These are phyloP conservation scores for Fraxinus americana DNA, from an alignment of 257 asterid species.

Conservation along the genomic window DNA sequence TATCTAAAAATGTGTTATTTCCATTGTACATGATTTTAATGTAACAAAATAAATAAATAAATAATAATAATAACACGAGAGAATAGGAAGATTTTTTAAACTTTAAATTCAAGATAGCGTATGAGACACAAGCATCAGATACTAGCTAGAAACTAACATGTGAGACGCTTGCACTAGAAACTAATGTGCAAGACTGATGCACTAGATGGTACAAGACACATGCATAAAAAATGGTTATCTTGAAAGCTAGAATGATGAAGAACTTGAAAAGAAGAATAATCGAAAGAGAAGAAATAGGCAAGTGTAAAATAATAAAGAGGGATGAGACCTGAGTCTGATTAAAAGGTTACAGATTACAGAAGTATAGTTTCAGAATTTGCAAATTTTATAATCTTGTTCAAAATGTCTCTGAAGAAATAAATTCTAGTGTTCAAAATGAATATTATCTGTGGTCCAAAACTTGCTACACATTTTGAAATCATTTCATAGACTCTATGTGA, in stretches of 20 bases:
- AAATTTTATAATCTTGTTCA: slow-evolving; percentile 25
- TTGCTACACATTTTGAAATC: slow-evolving; percentile 39
- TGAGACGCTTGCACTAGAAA: background rate
- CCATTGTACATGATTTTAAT: background rate
- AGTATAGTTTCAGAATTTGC: slow-evolving; percentile 6
- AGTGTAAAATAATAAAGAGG: slow-evolving; percentile 1
- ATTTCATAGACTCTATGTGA: slow-evolving; percentile 88
- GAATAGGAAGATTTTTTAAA: background rate
- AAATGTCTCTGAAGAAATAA: slow-evolving; percentile 36
- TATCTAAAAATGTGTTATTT: background rate
- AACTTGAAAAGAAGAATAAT: background rate
- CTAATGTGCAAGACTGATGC: too few relatives aligned
- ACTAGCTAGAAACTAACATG: background rate
- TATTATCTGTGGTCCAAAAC: slow-evolving; percentile 52
- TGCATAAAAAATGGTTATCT: background rate
- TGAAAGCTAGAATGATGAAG: background rate
- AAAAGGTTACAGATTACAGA: slow-evolving; percentile 11
- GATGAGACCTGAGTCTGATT: slow-evolving; percentile 21
- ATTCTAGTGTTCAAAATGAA: slow-evolving; percentile 28
- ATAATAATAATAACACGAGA: background rate
- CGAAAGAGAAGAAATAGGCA: background rate
- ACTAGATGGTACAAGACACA: too few relatives aligned
- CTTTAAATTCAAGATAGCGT: background rate
- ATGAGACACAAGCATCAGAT: background rate
- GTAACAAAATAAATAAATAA: background rate